These are phyloP conservation scores for Sporothrix pseudoabietina DNA, from an alignment of 2,329 filamentous ascomycete species.

Conservation along the genomic window DNA sequence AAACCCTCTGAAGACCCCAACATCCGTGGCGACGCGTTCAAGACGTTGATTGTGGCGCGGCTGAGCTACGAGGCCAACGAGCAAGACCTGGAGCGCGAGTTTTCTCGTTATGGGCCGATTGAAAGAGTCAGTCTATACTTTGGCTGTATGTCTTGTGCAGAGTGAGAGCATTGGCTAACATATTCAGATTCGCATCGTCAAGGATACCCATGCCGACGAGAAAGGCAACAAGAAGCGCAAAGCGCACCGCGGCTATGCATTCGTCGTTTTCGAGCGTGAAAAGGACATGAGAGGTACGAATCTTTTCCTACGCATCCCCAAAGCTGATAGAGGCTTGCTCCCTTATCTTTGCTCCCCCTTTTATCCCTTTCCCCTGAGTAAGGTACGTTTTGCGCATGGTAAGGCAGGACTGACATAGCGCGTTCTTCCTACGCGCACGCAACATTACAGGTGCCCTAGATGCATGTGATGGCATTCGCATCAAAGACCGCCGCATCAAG, in stretches of 20 bases:
- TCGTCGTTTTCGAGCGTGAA: slow-evolving; percentile 95
- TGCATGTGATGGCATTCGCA: slow-evolving; percentile 79
- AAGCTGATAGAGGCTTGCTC: slow-evolving; percentile 38
- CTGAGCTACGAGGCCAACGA: slow-evolving; percentile 88
- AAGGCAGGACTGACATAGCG: slow-evolving; percentile 70
- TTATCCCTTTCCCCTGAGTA: slow-evolving; percentile 37
- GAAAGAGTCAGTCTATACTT: slow-evolving; percentile 64
- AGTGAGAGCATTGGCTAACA: slow-evolving; percentile 16
- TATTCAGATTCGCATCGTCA: slow-evolving; percentile 81
- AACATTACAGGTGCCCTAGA: slow-evolving; percentile 79
- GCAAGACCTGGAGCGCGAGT: slow-evolving; percentile 89
- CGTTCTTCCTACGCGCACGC: slow-evolving; percentile 52
- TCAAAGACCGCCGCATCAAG: slow-evolving; percentile 88
- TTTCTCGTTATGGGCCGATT: slow-evolving; percentile 89
- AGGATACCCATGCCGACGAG: slow-evolving; percentile 69
- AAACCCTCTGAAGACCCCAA: slow-evolving; percentile 84
- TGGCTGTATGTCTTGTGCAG: too few relatives aligned
- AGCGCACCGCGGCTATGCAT: slow-evolving; percentile 86
- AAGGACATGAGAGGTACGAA: slow-evolving; percentile 97
- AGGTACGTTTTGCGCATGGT: slow-evolving; percentile 50
- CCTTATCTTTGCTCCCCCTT: slow-evolving; percentile 42
- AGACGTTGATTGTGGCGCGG: slow-evolving; percentile 88
- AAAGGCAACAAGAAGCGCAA: slow-evolving; percentile 78
- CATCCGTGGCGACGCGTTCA: slow-evolving; percentile 90
- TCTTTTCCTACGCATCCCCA: not conserved